Conservation (phyloP, 495 filamentous ascomycete genomes). For the Physcia stellaris region DNA sequence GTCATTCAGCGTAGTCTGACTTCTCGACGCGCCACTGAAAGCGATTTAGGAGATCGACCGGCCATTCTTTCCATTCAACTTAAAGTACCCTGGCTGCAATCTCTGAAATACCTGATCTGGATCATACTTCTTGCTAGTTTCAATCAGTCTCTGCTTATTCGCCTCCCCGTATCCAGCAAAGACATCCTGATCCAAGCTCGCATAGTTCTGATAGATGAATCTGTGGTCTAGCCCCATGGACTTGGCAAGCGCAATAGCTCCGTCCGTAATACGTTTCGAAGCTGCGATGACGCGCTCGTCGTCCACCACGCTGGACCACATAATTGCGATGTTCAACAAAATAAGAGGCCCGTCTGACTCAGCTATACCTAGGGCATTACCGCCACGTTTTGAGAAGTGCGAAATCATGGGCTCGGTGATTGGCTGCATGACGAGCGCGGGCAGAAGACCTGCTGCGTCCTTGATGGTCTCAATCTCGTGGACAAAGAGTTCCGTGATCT, state of each 20-base stretch:
- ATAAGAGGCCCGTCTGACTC: slow-evolving; percentile 24
- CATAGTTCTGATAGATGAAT: slow-evolving; percentile 47
- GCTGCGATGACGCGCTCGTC: slow-evolving; percentile 21
- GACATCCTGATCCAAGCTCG: slow-evolving; percentile 24
- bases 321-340: slow-evolving; percentile 21
- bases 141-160: slow-evolving; percentile 21
- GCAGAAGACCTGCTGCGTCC: slow-evolving; percentile 24
- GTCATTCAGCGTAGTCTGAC: too few species aligned
- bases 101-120: slow-evolving; percentile 24
- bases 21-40: too few species aligned
- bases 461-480: slow-evolving; percentile 22
- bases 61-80: too few species aligned
- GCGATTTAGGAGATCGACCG: too few species aligned
- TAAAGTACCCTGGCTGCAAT: slow-evolving; percentile 30
- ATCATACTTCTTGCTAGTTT: slow-evolving; percentile 25
- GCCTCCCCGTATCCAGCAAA: slow-evolving; percentile 25
- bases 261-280: slow-evolving; percentile 18
- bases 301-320: slow-evolving; percentile 21
- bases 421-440: slow-evolving; percentile 35
- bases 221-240: slow-evolving; percentile 27
- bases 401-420: slow-evolving; percentile 26
- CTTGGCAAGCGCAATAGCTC: slow-evolving; percentile 26
- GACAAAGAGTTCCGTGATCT: slow-evolving; percentile 25
- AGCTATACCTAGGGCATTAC: slow-evolving; percentile 39
- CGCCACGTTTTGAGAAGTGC: slow-evolving; percentile 29